Conservation (phyloP, 1,284 basidiomycete species). For the Afroboletus lepidellus region DNA sequence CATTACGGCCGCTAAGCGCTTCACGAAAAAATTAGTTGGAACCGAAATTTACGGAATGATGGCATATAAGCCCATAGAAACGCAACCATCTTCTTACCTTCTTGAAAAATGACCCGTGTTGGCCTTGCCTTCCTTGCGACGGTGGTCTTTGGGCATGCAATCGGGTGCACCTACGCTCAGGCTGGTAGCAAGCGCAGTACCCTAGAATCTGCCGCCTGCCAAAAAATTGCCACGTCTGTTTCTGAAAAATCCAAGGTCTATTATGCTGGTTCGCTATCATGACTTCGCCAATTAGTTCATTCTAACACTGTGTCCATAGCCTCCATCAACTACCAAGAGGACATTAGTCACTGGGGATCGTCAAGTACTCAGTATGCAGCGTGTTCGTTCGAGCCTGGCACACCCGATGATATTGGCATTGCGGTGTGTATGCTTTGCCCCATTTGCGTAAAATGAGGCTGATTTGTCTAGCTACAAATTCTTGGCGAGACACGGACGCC, state of each 20-base stretch:
- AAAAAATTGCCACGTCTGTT: slow-evolving; percentile 7
- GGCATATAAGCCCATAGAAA: too few relatives aligned
- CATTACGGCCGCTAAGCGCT: too few relatives aligned
- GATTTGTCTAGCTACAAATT: slow-evolving; percentile 10
- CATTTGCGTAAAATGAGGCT: too few relatives aligned
- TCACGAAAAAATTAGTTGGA: too few relatives aligned
- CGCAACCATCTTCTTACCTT: neutral
- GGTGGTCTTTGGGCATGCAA: neutral
- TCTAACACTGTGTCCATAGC: slow-evolving; percentile 1
- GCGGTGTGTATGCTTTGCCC: slow-evolving; percentile 36
- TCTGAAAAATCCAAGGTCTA: slow-evolving; percentile 20
- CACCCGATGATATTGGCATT: slow-evolving; percentile 40
- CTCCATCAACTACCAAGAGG: slow-evolving; percentile 34
- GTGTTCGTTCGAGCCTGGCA: slow-evolving; percentile 54
- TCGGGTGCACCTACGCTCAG: neutral
- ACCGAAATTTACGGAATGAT: too few relatives aligned
- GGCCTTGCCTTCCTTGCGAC: neutral
- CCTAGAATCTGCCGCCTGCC: neutral
- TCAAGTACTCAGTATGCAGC: slow-evolving; percentile 43
- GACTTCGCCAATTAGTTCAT: neutral
- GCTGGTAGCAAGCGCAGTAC: neutral
- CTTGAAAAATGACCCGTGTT: neutral
- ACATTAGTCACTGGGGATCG: slow-evolving; percentile 46
- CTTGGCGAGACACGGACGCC: slow-evolving; percentile 2
- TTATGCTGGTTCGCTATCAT: neutral